A percentile compares a stretch with the other conserved stretches of the same genome.
Evolutionary conservation across 1,284 basidiomycete genomes (phyloP).

Genomic region (Tilletia indica): DNA sequence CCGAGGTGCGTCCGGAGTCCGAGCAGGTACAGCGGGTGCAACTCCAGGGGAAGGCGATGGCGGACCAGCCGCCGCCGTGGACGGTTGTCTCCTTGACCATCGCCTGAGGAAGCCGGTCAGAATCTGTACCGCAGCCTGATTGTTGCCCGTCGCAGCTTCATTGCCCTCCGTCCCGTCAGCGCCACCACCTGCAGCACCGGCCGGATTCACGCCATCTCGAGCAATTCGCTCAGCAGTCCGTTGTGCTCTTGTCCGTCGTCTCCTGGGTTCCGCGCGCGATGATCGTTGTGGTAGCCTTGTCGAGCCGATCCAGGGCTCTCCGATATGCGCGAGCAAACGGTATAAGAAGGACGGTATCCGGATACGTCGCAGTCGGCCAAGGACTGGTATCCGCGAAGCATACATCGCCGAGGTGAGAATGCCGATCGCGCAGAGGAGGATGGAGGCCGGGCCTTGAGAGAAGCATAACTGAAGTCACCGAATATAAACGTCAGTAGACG

Average conservation of each 20-base stretch:
- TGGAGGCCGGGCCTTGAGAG: neutral
- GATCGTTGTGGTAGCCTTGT: slow-evolving; percentile 12
- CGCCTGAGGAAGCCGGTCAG: too few species aligned
- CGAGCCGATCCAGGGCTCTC: slow-evolving; percentile 11
- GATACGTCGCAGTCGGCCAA: neutral
- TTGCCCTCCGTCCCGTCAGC: too few species aligned
- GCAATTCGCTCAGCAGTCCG: slow-evolving; percentile 3
- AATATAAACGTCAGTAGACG: too few species aligned
- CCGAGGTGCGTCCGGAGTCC: too few species aligned
- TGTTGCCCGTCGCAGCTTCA: too few species aligned
- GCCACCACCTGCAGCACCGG: too few species aligned
- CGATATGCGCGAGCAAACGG: neutral
- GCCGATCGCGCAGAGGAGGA: neutral
- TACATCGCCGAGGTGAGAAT: neutral
- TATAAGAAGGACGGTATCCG: neutral
- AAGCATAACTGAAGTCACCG: neutral
- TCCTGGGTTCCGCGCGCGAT: slow-evolving; percentile 5
- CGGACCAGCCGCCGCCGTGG: too few species aligned
- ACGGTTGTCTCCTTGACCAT: too few species aligned
- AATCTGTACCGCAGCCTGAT: too few species aligned
- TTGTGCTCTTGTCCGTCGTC: slow-evolving; percentile 1
- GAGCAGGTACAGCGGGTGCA: too few species aligned
- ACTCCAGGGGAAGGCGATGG: too few species aligned
- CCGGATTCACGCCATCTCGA: neutral
- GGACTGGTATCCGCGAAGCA: slow-evolving; percentile 4